phyloP scores from a whole-genome alignment of 169 alveolate species.

The Hepatocystis sp. region DNA sequence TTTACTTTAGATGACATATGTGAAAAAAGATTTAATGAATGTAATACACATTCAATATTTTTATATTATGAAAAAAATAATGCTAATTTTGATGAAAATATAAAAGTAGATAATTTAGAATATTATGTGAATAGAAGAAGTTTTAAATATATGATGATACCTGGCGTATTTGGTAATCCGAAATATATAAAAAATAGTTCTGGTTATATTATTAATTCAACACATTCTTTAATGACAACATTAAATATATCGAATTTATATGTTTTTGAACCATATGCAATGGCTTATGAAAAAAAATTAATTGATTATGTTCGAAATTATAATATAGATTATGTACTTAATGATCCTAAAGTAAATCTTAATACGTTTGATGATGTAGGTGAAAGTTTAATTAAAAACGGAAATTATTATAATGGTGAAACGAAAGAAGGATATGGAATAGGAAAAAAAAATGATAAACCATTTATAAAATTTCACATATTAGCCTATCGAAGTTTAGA shows the following conservation, averaged over 20 bases:
- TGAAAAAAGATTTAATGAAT: conserved; percentile 17
- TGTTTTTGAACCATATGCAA: conserved; percentile 50
- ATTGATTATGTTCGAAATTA: conserved; percentile 49
- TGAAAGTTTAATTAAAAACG: no score
- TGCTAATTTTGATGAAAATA: conserved; percentile 31
- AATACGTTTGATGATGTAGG: no score
- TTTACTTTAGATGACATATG: conserved; percentile 34
- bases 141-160: conserved; percentile 38
- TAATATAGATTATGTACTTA: conserved; percentile 23
- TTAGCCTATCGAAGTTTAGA: conserved; percentile 60
- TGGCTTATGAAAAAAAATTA: conserved; percentile 41
- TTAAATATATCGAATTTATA: conserved; percentile 12
- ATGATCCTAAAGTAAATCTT: conserved; percentile 29
- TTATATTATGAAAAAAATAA: conserved; percentile 40
- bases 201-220: conserved; percentile 18
- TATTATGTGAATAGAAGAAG: conserved; percentile 51
- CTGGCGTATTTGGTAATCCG: conserved; percentile 29
- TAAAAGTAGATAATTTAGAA: conserved; percentile 42
- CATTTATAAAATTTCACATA: conserved; percentile 18
- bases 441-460: no score
- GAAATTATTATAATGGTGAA: no score
- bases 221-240: conserved; percentile 24
- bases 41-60: conserved; percentile 30
- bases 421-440: no score
- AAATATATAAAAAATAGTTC: conserved; percentile 16